Evolutionary conservation across 805 yeast species (phyloP).

Genomic region (Spencermartinsiella europaea): DNA sequence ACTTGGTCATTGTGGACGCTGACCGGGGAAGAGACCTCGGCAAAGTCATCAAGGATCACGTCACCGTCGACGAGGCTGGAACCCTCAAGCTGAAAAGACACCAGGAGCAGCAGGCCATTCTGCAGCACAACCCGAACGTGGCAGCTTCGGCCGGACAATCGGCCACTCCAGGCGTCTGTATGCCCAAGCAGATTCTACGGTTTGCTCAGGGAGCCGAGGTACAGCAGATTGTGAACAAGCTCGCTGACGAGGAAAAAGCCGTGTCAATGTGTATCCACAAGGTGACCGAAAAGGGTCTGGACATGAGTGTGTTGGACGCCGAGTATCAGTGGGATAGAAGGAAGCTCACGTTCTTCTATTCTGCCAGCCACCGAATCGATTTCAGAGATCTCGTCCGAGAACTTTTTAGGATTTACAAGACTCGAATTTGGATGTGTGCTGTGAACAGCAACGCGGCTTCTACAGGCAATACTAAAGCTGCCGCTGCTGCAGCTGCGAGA

Average conservation of each 20-base stretch:
- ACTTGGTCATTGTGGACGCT: conserved; percentile 77
- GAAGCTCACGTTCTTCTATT: conserved; percentile 71
- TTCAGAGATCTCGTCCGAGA: conserved; percentile 74
- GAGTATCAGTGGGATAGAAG: conserved; percentile 84
- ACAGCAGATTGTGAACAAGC: conserved; percentile 51
- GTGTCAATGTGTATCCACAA: conserved; percentile 57
- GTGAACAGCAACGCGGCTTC: conserved; percentile 31
- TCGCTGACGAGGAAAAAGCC: conserved; percentile 66
- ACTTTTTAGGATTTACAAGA: conserved; percentile 67
- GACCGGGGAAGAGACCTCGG: conserved; percentile 80
- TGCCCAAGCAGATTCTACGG: conserved; percentile 63
- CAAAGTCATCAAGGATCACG: conserved; percentile 51
- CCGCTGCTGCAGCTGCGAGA: conserved; percentile 11
- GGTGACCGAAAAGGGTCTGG: conserved; percentile 42
- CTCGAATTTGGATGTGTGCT: conserved; percentile 87
- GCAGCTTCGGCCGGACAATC: conserved; percentile 18
- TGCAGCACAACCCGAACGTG: conserved; percentile 38
- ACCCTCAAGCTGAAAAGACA: conserved; percentile 59
- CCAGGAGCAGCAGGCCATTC: conserved; percentile 66
- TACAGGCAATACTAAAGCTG: not conserved
- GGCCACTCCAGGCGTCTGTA: conserved; percentile 46
- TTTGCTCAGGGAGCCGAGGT: conserved; percentile 60
- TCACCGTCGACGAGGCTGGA: conserved; percentile 63
- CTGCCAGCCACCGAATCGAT: conserved; percentile 62
- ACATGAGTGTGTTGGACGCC: conserved; percentile 65